phyloP scores from a whole-genome alignment of 2,329 filamentous ascomycete genomes.

The Arthrobotrys musiformis region DNA sequence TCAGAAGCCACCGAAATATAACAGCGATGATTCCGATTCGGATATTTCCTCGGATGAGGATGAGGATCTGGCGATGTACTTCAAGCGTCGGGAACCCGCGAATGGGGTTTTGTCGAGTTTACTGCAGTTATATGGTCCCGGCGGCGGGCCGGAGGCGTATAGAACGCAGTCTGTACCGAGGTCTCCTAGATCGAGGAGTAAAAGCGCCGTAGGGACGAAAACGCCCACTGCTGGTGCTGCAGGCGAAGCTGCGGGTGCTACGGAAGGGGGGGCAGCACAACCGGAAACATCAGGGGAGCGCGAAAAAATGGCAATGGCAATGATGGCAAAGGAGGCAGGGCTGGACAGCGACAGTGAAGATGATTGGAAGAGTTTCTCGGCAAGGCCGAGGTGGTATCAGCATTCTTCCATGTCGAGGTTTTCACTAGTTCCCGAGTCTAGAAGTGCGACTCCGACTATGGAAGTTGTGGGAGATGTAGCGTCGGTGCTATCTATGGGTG shows the following conservation, averaged over 20 bases:
- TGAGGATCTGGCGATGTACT: slow-evolving; percentile 34
- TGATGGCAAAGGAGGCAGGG: slow-evolving; percentile 14
- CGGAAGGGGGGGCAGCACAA: slow-evolving; percentile 5
- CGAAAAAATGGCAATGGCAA: slow-evolving; percentile 23
- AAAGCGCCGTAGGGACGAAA: slow-evolving; percentile 10
- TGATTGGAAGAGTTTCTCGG: slow-evolving; percentile 50
- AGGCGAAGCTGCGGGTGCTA: background rate
- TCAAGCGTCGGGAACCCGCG: slow-evolving; percentile 44
- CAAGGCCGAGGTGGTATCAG: slow-evolving; percentile 51
- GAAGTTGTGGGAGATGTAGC: slow-evolving; percentile 47
- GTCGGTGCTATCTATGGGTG: slow-evolving; percentile 23
- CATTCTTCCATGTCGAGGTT: slow-evolving; percentile 52
- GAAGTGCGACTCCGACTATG: slow-evolving; percentile 40
- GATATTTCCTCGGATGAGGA: slow-evolving; percentile 48
- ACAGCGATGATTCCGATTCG: slow-evolving; percentile 32
- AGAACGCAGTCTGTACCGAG: slow-evolving; percentile 28
- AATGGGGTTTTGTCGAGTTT: slow-evolving; percentile 51
- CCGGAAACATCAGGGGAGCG: background rate
- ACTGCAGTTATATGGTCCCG: slow-evolving; percentile 48
- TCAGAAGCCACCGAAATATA: background rate
- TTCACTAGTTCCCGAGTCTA: slow-evolving; percentile 10
- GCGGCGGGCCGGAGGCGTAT: slow-evolving; percentile 10
- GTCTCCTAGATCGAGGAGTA: slow-evolving; percentile 36
- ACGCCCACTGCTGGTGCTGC: background rate
- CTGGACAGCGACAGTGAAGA: slow-evolving; percentile 16